Base-by-base conservation (phyloP, 2,329 filamentous ascomycete species). In the Leptoxyphium fumago region DNA sequence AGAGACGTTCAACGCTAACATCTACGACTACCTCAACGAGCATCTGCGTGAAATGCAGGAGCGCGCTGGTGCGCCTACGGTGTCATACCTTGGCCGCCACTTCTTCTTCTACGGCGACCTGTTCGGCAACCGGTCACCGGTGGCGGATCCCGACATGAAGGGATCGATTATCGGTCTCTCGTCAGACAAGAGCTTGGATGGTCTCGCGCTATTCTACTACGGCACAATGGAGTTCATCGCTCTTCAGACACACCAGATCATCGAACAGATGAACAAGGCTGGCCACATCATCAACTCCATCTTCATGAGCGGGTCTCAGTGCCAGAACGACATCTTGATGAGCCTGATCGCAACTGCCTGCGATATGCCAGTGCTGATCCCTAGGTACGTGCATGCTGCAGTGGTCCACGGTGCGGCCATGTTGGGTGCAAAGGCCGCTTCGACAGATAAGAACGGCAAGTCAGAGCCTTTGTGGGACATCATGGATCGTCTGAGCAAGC, bases 101-200 rank as follows among this genome's bases (percentile, higher is more conserved):
- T 83, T 94, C 68, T 98, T 98, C 77, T 93, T 98, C 70, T 98
- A 98, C 63, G 91, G 91, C 50, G 91, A 98, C 60, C 73, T 96
- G 3, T 96, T 93, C 74, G 91, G 91, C 48, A 98, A 98, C 68
- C 81, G 91, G 36, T 94, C 87, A 15, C 91, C 91, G 1, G 76
- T 98, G 46, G 89, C 91, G 3, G 88, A 98, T 59, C 73, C 89
- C 21, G 83, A 79, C 65, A 98, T 98, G 91, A 83, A 82, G 52
- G 91, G 91, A 21, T 79, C 84, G 6, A 77, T 94, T 50, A 80
- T 95, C 49, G 91, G 91, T 14, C 70, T 98, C 46, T 84, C 80
- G 58, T 84, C 78, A 53, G 89, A 96, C 67, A 88, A 84, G 64
- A 84, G 78, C 54, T 75, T 91, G 41, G 85, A 94, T 58, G 82